Base-by-base conservation (phyloP, 331 rosid species). In the Dryas integrifolia region DNA sequence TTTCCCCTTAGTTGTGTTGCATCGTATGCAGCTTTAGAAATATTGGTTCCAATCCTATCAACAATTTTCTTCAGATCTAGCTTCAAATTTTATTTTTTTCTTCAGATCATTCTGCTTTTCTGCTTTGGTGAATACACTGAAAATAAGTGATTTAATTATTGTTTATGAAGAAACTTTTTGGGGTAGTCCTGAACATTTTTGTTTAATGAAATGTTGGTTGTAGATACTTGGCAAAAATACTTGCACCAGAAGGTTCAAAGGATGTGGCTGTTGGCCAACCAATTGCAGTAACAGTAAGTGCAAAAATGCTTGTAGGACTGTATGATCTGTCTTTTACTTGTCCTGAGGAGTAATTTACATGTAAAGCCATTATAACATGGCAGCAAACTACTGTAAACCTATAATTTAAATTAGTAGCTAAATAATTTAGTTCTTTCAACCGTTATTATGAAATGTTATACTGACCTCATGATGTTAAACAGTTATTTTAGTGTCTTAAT, bases 261-360 rank as follows among this genome's bases (percentile, higher is more conserved):
- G 97, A 94, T 24, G 90, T 94, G 81, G 89, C 87, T 49, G 96
- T 94, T 21, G 98, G 98, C 65, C 91, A 89, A 65, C 89, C 98
- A 62, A 94, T 94, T 85, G 98, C 97, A 69, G 82, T 94, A 80
- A 91, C 96, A 51, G 98, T 94, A 85, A 88, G 97, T 88, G 57
- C 69, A 67, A 73, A 43, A 73, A 65, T 69, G 67, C 70, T 66
- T 77, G 58, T 69, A 59, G 68, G n/a, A 41, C 58, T 76, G 30
- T 46, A 41, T 76, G 18, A 68, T 57, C 45, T 26, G 49, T 52
- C 62, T 65, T 65, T 80, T 76, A 38, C 79, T 50, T 8, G 44
- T 77, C 53, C 24, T 13, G 58, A 58, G 38, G 77, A 73, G 11
- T 51, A 52, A 39, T 70, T 46, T 61, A 16, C 53, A 58, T 16